phyloP scores from a whole-genome alignment of 1,284 basidiomycete species.

The Ustanciosporium gigantosporum region DNA sequence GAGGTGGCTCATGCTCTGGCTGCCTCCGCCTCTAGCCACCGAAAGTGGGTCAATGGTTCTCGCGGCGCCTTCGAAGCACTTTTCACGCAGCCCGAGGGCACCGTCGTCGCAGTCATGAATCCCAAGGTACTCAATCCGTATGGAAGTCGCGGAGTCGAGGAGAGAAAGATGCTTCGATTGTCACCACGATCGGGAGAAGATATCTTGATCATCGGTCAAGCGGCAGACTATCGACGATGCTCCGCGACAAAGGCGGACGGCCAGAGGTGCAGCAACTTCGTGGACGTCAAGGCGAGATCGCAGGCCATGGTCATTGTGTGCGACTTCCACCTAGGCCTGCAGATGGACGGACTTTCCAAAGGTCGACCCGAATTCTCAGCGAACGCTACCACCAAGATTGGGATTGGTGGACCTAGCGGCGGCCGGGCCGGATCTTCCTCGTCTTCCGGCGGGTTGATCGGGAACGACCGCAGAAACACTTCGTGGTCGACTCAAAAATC shows the following conservation, averaged over 20 bases:
- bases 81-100: slow-evolving; percentile 81
- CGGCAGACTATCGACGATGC: slow-evolving; percentile 83
- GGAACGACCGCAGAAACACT: not conserved
- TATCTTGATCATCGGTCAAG: slow-evolving; percentile 81
- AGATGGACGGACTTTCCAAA: slow-evolving; percentile 74
- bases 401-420: not conserved
- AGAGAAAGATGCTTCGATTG: slow-evolving; percentile 77
- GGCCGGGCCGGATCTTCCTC: not conserved
- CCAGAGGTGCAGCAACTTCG: slow-evolving; percentile 73
- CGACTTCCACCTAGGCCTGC: slow-evolving; percentile 82
- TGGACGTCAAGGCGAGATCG: slow-evolving; percentile 30
- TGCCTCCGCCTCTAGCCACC: slow-evolving; percentile 54
- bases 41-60: slow-evolving; percentile 81
- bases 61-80: slow-evolving; percentile 86
- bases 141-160: slow-evolving; percentile 1
- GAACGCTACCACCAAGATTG: slow-evolving; percentile 14
- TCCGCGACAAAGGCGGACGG: slow-evolving; percentile 73
- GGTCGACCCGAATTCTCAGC: slow-evolving; percentile 78
- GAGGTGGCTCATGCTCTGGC: slow-evolving; percentile 14
- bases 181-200: slow-evolving; percentile 80
- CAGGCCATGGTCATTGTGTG: slow-evolving; percentile 65
- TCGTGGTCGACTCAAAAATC: not conserved
- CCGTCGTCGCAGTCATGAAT: slow-evolving; percentile 85
- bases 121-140: slow-evolving; percentile 83
- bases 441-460: not conserved